Base-by-base conservation (phyloP, 164 flowering plant species). In the Cinnamomum micranthum region DNA sequence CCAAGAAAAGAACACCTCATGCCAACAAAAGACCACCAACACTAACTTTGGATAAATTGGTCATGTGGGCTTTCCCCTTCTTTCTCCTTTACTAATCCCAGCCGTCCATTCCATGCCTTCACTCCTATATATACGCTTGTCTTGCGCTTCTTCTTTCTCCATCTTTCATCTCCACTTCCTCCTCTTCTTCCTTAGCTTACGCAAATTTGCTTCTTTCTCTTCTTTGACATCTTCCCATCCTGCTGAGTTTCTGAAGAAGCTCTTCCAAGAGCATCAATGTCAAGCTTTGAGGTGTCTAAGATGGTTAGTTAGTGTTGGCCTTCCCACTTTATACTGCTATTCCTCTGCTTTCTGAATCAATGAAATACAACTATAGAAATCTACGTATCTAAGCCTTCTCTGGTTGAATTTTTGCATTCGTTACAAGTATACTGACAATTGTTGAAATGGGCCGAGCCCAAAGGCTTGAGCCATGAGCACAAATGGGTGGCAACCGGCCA, bases 61-160 rank as follows among this genome's bases (percentile, higher is more conserved):
- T 23, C 72, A 73, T 75, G 74, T 82, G 81, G 78, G 74, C 64
- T 72, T 72, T 31, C 33, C 27, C 62, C 51, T 31, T 6, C 65
- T 77, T 66, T 50, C 11, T 24, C 70, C 72, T 69, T 55, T 33
- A 33, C 19, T 27, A 81, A 87, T 85, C 85, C 84, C 83, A 70
- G 80, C 88, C 92, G 82, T 86, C 70, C 83, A 77, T 72, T 19
- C 65, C 62, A 65, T 63, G 70, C 74, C 72, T 76, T n/a, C 77
- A 50, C 58, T 73, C 75, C 85, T 89, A 87, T 89, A 80, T 82
- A 87, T 82, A 51, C 75, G 25, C 59, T 51, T 20, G 76, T 13
- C 58, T 28, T 66, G n/a, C 51, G 51, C 31, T 63, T 65, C 76
- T 60, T 68, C 27, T 15, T 71, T 60, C 73, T 51, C n/a, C 65